Evolutionary conservation across 2,329 filamentous ascomycete species (phyloP).

Genomic region (Ascochyta rabiei): DNA sequence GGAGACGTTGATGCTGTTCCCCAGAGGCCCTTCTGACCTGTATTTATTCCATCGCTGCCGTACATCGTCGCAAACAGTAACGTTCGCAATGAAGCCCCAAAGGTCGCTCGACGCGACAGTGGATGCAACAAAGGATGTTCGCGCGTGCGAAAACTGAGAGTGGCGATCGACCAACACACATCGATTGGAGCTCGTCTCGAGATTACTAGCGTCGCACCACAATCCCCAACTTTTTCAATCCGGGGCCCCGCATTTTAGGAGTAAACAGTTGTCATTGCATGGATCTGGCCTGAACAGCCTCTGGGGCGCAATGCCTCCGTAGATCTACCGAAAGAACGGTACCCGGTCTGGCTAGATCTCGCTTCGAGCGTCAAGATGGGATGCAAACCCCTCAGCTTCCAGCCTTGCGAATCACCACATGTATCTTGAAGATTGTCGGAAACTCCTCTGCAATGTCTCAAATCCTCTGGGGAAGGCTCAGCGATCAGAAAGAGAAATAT

Average conservation of each 20-base stretch:
- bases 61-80: neutral
- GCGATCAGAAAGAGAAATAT: too few species aligned
- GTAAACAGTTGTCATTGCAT: neutral
- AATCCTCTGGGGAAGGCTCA: neutral
- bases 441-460: neutral
- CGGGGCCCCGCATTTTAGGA: conserved; percentile 1
- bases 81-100: neutral
- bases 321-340: neutral
- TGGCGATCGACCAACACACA: neutral
- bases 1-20: neutral
- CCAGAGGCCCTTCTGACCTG: neutral
- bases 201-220: neutral
- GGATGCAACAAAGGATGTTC: neutral
- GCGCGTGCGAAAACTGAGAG: neutral
- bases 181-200: conserved; percentile 15
- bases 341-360: neutral
- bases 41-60: conserved; percentile 6
- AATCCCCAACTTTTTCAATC: neutral
- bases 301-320: neutral
- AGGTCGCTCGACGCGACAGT: conserved; percentile 9
- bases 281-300: too few species aligned
- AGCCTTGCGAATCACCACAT: neutral
- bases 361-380: neutral
- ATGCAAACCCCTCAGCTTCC: neutral
- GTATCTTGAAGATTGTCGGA: neutral